Evolutionary conservation across 2,329 filamentous ascomycete genomes (phyloP).

Genomic region (Scedosporium aurantiacum): DNA sequence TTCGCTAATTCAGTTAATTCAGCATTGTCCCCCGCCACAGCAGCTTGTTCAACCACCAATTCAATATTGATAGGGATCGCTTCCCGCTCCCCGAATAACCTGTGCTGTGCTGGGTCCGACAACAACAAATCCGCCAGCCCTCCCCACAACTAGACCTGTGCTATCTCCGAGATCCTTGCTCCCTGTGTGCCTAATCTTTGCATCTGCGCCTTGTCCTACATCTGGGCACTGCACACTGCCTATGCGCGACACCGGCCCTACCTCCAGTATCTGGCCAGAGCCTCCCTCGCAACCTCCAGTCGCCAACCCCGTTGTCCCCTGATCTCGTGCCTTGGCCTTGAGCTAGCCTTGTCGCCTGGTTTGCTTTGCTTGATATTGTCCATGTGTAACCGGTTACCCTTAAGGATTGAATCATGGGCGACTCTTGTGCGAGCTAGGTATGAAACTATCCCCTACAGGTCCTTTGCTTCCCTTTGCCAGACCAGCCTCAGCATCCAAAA

Average conservation of each 20-base stretch:
- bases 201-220: background rate
- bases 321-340: background rate
- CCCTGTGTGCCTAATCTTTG: background rate
- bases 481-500: conserved; percentile 6
- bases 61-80: background rate
- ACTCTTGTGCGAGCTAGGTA: conserved; percentile 32
- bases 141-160: background rate
- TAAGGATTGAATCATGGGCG: conserved; percentile 37
- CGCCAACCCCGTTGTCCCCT: background rate
- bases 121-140: background rate
- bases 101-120: background rate
- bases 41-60: background rate
- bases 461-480: conserved; percentile 9
- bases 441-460: conserved; percentile 17
- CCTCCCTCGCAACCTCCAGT: background rate
- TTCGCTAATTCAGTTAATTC: background rate
- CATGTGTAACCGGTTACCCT: conserved; percentile 32
- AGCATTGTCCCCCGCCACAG: background rate
- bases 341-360: conserved; percentile 47
- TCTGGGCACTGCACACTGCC: background rate
- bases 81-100: background rate
- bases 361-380: conserved; percentile 14
- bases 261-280: background rate
- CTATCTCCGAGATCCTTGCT: background rate
- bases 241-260: too few relatives aligned